Evolutionary conservation across 371 early-diverging fungal species (phyloP), one percentile per base, ranked within the genome.

Genomic region (Mortierella sp.): DNA sequence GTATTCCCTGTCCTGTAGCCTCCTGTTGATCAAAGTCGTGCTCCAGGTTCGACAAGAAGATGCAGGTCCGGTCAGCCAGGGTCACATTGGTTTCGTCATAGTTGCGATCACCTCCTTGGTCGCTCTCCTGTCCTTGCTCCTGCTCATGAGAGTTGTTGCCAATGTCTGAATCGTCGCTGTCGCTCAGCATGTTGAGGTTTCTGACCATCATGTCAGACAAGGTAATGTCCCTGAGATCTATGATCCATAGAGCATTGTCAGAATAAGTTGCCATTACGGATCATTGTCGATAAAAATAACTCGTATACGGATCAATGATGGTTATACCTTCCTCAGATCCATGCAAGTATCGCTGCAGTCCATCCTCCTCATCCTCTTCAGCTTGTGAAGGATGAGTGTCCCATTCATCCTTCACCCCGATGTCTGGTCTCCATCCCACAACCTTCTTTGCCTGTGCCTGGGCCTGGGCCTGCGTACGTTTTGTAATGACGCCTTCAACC

Each of bases 211-310:
- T 81, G 1, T 81, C 86, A 0, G 86, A 86, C 16, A 86, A 34
- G 1, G 86, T 81, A 44, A 76, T 57, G 54, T 86, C 77, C 37
- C 72, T 51, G 46, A 86, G 78, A 31, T 86, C 86, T 86, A 76
- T 5, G 3, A 24, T 28, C 37, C 48, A 10, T 19, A 40, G 14
- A 37, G 4, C 4, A 31, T 14, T 43, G 14, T 34, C 11, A 54
- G 37, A 10, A 50, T 28, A 2, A 19, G 0, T 59, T 43, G 11
- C 8, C 53, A 55, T 26, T n/a, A 43, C 21, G n/a, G 55, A 2
- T 6, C 40, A 73, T 80, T 75, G 73, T 78, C 81, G 70, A 40
- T n/a, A 73, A 5, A 43, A 46, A 46, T 46, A 11, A 1, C 13
- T 46, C 48, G 13, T 24, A 50, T 50, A 57, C 11, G 13, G 13